Percentiles rank a stretch among this genome's conserved stretches.
Conservation (phyloP, 495 filamentous ascomycete genomes). For the Aspergillus avenaceus region DNA sequence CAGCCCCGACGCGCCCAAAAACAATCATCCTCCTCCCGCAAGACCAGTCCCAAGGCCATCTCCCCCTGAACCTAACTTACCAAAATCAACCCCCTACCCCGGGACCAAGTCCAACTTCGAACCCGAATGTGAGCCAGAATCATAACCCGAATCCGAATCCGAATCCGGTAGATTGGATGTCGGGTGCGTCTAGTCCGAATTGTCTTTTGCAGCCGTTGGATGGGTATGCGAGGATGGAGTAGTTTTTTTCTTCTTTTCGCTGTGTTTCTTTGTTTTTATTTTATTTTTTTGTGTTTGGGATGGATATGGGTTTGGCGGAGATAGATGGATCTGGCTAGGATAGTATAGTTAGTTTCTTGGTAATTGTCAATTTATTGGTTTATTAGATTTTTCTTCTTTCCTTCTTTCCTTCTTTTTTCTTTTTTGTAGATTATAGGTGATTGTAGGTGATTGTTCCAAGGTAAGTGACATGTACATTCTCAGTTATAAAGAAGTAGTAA, state of each 20-base stretch:
- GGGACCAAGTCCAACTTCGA: no score
- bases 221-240: no score
- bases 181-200: not conserved
- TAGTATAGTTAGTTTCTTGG: slow-evolving; percentile 75
- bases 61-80: not conserved
- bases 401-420: not conserved
- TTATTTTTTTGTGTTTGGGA: no score
- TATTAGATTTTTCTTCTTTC: slow-evolving; percentile 58
- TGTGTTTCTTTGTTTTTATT: no score
- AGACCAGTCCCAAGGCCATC: not conserved
- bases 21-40: not conserved
- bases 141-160: not conserved
- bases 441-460: no score
- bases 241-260: no score
- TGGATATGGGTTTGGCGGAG: not conserved
- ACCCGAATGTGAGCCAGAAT: no score
- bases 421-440: no score
- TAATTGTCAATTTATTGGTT: slow-evolving; percentile 93
- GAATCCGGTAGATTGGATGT: not conserved
- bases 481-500: no score
- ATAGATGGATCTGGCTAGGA: slow-evolving; percentile 41
- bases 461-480: no score
- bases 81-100: no score
- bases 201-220: no score
- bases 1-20: not conserved